Conservation (phyloP, 768 basidiomycete genomes). For the Russula lepida region DNA sequence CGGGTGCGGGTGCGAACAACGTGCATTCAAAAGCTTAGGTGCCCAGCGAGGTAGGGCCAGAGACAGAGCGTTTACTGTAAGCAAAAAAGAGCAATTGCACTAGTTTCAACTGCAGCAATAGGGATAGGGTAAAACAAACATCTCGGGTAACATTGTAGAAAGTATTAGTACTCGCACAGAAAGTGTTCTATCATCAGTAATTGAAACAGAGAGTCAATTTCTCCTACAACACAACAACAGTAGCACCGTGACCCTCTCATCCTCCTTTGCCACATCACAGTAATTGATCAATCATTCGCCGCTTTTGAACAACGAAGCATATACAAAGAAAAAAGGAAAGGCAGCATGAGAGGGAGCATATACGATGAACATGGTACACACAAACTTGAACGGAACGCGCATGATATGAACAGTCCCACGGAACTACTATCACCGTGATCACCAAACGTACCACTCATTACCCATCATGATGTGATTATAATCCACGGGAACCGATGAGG, state of each 20-base stretch:
- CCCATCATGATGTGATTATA: neutral
- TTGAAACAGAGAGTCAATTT: neutral
- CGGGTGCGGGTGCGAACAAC: too few relatives aligned
- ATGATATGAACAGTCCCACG: neutral
- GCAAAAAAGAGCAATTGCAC: too few relatives aligned
- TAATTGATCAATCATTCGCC: neutral
- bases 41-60: too few relatives aligned
- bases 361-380: neutral
- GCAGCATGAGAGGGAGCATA: neutral
- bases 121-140: neutral
- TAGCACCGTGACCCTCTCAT: neutral
- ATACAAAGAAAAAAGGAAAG: neutral
- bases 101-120: neutral
- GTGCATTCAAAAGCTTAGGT: too few relatives aligned
- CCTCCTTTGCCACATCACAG: neutral
- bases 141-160: neutral
- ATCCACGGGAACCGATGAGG: neutral
- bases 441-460: neutral
- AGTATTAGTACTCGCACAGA: neutral
- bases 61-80: too few relatives aligned
- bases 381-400: neutral
- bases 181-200: neutral
- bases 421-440: neutral
- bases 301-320: neutral
- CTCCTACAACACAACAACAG: conserved; percentile 7